Evolutionary conservation across 2,329 filamentous ascomycete species (phyloP).

Genomic region (Xylariaceae sp.): DNA sequence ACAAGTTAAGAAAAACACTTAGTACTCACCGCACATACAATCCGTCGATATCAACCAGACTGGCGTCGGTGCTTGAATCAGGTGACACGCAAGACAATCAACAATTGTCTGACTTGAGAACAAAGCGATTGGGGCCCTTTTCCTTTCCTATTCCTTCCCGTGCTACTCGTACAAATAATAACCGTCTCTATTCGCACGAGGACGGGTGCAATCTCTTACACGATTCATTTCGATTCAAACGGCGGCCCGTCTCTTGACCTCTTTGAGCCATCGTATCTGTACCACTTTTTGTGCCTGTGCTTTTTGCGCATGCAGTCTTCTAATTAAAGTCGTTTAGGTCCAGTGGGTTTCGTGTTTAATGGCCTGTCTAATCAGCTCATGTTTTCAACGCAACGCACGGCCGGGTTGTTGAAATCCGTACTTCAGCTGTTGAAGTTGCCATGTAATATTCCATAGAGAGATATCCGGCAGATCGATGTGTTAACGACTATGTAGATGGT

Average conservation of each 20-base stretch:
- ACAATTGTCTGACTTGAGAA: neutral
- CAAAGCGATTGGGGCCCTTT: neutral
- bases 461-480: too few species aligned
- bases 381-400: too few species aligned
- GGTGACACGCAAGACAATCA: neutral
- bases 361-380: too few species aligned
- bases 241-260: neutral
- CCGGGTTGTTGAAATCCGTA: neutral
- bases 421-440: neutral
- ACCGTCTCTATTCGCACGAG: neutral
- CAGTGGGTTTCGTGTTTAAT: too few species aligned
- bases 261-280: neutral
- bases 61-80: neutral
- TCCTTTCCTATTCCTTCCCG: neutral
- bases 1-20: neutral
- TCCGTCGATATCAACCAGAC: neutral
- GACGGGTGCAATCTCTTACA: neutral
- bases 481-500: too few species aligned
- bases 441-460: too few species aligned
- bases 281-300: neutral
- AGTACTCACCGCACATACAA: neutral
- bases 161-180: neutral
- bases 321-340: neutral
- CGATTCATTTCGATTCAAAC: neutral
- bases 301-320: neutral